Evolutionary conservation across 441 rosid genomes (phyloP).

Genomic region (Hura crepitans): DNA sequence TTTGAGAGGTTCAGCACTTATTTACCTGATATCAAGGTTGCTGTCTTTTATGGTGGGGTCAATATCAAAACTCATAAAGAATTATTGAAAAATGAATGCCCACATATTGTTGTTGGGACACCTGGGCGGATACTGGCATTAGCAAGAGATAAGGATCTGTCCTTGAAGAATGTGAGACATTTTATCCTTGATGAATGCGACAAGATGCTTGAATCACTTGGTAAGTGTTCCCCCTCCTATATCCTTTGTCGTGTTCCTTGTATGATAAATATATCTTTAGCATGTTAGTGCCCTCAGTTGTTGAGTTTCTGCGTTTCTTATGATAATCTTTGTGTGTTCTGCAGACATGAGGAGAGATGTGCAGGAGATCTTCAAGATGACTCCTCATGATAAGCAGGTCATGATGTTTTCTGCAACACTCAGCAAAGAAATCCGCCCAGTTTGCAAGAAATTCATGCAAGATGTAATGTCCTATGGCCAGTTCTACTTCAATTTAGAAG

Average conservation of each 20-base stretch:
- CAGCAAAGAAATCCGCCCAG: conserved; percentile 98
- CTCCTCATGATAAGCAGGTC: conserved; percentile 97
- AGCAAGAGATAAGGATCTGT: conserved; percentile 87
- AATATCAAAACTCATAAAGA: conserved; percentile 85
- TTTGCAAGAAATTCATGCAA: conserved; percentile 99
- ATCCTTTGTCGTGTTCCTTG: not conserved
- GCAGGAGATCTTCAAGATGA: conserved; percentile 97
- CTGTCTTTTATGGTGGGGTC: conserved; percentile 96
- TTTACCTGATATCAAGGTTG: conserved; percentile 81
- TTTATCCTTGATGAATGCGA: conserved; percentile 98
- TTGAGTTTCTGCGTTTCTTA: not conserved
- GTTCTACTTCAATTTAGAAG: conserved; percentile 56
- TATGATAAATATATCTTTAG: not conserved
- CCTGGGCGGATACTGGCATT: conserved; percentile 93
- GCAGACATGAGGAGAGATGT: conserved; percentile 97
- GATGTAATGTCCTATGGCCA: conserved; percentile 86
- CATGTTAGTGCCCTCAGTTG: not conserved
- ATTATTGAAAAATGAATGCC: conserved; percentile 91
- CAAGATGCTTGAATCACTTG: conserved; percentile 98
- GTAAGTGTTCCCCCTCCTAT: conserved; percentile 30
- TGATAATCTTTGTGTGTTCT: conserved; percentile 11
- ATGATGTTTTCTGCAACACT: conserved; percentile 99
- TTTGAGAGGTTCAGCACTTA: conserved; percentile 94
- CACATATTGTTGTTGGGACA: conserved; percentile 97
- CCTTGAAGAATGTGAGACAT: conserved; percentile 97